phyloP scores from a whole-genome alignment of 768 basidiomycete species.

The Lactifluus hygrophoroides region DNA sequence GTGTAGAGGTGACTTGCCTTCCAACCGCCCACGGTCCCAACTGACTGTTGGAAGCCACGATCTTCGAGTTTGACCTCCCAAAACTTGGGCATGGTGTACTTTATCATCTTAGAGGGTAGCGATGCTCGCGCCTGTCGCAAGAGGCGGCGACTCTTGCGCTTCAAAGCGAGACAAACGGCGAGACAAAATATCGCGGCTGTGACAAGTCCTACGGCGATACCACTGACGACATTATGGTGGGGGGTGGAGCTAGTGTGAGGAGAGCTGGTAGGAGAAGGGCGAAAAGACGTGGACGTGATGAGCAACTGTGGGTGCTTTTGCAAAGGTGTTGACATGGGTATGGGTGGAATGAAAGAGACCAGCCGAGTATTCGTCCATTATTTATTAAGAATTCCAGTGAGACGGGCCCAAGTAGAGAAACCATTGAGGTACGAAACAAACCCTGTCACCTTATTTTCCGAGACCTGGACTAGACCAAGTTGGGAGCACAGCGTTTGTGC shows the following conservation, averaged over 20 bases:
- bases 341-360: too few species aligned
- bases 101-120: neutral
- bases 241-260: too few species aligned
- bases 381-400: too few species aligned
- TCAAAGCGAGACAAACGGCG: neutral
- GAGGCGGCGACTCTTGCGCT: neutral
- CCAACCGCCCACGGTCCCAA: neutral
- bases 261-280: neutral
- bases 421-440: too few species aligned
- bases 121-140: neutral
- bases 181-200: neutral
- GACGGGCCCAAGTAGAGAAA: too few species aligned
- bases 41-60: neutral
- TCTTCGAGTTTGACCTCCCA: slow-evolving; percentile 12
- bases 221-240: neutral
- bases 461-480: too few species aligned
- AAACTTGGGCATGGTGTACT: neutral
- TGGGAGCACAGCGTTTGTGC: too few species aligned
- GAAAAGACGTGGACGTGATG: neutral
- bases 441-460: too few species aligned
- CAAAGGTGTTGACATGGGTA: too few species aligned
- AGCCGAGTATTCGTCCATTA: too few species aligned
- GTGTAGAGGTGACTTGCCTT: neutral
- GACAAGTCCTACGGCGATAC: neutral
- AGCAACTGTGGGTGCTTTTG: too few species aligned